A percentile compares a stretch with the other conserved stretches of the same genome.
These are phyloP conservation scores for Mariannaea elegans DNA, from an alignment of 2,329 filamentous ascomycete species.

Conservation along the genomic window DNA sequence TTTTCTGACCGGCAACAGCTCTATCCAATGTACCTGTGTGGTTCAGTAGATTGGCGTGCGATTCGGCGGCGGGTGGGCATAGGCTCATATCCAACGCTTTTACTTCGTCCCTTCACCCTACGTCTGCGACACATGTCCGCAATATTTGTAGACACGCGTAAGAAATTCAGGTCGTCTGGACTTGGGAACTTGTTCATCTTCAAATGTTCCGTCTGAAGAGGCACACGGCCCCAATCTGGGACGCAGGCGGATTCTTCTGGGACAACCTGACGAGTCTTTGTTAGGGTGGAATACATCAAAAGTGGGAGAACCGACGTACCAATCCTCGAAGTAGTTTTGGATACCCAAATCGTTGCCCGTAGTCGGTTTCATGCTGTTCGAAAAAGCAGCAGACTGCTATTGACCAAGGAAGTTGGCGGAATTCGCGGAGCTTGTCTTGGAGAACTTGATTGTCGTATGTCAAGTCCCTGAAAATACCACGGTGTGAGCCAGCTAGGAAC, in stretches of 20 bases:
- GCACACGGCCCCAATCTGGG: not conserved
- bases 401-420: conserved; percentile 22
- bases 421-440: conserved; percentile 27
- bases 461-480: conserved; percentile 25
- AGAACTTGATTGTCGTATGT: conserved; percentile 22
- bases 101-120: not conserved
- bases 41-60: not conserved
- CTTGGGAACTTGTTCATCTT: conserved; percentile 22
- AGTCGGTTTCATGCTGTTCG: conserved; percentile 29
- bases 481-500: conserved; percentile 24
- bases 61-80: not conserved
- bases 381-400: conserved; percentile 26
- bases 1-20: too few species aligned
- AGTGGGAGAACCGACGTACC: conserved; percentile 8
- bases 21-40: not conserved
- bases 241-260: conserved; percentile 15
- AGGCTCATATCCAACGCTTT: not conserved
- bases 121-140: not conserved
- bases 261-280: conserved; percentile 2
- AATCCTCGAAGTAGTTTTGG: conserved; percentile 8
- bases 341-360: conserved; percentile 15
- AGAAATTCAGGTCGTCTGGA: not conserved
- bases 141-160: not conserved
- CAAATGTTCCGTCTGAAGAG: conserved; percentile 14
- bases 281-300: not conserved